Evolutionary conservation across 306 rosid genomes (phyloP).

Genomic region (Alnus rubra): DNA sequence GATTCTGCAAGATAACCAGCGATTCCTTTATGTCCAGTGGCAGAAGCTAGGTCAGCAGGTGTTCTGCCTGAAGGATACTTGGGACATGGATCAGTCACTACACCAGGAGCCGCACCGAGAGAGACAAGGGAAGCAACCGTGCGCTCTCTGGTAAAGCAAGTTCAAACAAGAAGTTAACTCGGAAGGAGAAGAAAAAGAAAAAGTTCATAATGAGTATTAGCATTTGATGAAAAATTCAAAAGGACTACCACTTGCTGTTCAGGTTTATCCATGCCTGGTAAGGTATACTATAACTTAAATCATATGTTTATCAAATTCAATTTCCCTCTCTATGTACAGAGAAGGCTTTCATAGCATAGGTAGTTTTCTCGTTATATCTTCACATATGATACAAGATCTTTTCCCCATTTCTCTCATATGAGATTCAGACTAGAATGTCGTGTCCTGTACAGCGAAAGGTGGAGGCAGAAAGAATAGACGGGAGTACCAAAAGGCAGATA

Average conservation of each 20-base stretch:
- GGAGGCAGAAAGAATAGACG: not conserved
- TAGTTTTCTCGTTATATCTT: not conserved
- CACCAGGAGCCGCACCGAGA: constrained; percentile 80
- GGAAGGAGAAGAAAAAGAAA: constrained; percentile 7
- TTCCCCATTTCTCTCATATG: not conserved
- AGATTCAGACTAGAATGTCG: not conserved
- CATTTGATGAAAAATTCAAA: not conserved
- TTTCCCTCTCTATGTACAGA: not conserved
- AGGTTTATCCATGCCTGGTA: not conserved
- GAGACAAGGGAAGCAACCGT: constrained; percentile 71
- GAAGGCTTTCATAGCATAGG: not conserved
- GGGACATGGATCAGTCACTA: constrained; percentile 71
- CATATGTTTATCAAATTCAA: not conserved
- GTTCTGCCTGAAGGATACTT: constrained; percentile 63
- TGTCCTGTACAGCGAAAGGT: not conserved
- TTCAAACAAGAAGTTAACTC: constrained; percentile 23
- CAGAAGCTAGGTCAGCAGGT: constrained; percentile 86
- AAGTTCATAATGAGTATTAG: constrained; percentile 2
- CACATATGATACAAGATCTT: not conserved
- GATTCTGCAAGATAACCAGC: constrained; percentile 88
- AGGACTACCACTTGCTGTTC: constrained; percentile 5
- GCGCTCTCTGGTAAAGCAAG: constrained; percentile 61
- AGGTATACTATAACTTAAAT: not conserved
- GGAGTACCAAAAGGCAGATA: not conserved
- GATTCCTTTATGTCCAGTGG: constrained; percentile 83